These are phyloP conservation scores for Fusarium sp. DNA, from an alignment of 2,329 filamentous ascomycete species.

Conservation along the genomic window DNA sequence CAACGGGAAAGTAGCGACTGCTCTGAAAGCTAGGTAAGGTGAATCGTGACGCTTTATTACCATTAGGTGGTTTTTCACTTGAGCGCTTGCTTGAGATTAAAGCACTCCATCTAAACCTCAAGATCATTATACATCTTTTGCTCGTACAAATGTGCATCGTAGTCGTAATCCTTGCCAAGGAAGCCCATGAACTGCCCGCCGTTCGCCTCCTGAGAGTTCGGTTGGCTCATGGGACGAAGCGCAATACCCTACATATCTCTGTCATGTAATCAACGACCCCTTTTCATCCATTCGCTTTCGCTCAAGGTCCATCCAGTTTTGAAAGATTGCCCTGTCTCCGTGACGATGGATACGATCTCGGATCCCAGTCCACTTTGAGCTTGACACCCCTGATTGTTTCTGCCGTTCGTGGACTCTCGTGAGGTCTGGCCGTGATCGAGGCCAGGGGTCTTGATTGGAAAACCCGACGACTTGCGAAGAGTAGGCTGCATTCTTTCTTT, in stretches of 20 bases:
- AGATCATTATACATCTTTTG: not conserved
- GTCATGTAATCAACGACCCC: not conserved
- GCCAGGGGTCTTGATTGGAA: not conserved
- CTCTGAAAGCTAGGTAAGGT: not conserved
- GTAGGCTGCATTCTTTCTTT: not conserved
- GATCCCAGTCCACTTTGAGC: not conserved
- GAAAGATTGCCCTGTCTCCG: conserved; percentile 17
- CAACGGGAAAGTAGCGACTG: not conserved
- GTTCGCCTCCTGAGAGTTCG: not conserved
- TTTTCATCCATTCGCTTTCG: conserved; percentile 34
- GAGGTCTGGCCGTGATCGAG: not conserved
- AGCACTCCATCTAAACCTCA: not conserved
- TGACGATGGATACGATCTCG: not conserved
- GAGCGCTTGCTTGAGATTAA: not conserved
- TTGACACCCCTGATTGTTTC: not conserved
- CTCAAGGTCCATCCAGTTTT: conserved; percentile 24
- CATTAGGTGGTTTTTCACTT: not conserved
- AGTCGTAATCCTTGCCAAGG: not conserved
- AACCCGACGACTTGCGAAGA: not conserved
- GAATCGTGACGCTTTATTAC: not conserved
- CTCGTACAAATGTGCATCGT: not conserved
- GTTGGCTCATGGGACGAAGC: not conserved
- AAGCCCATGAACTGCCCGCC: not conserved
- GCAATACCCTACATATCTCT: not conserved
- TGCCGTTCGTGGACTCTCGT: not conserved